Conservation (phyloP, 2,329 filamentous ascomycete species). For the Monilinia laxa region DNA sequence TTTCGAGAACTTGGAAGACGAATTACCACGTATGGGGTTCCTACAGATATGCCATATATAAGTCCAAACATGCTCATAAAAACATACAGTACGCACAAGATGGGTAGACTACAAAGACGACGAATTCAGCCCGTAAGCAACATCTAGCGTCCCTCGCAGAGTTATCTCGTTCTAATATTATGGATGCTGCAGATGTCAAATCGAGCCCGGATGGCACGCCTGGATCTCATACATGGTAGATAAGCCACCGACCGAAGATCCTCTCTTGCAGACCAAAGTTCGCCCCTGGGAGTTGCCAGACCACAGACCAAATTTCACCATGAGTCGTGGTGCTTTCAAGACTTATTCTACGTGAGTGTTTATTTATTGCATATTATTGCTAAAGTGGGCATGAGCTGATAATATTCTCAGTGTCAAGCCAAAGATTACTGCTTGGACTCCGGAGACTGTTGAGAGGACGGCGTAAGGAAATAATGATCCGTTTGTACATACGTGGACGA, state of each 20-base stretch:
- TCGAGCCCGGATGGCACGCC: constrained; percentile 96
- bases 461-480: constrained; percentile 25
- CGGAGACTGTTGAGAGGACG: constrained; percentile 40
- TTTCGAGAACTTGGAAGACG: constrained; percentile 88
- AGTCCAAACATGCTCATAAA: constrained; percentile 23
- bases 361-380: not conserved
- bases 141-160: constrained; percentile 22
- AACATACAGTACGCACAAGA: constrained; percentile 73
- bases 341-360: constrained; percentile 90
- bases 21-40: constrained; percentile 74
- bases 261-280: constrained; percentile 63
- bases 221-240: constrained; percentile 96
- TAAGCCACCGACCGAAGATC: constrained; percentile 76
- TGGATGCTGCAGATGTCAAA: constrained; percentile 59
- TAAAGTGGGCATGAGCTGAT: constrained; percentile 8
- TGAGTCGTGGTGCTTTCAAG: constrained; percentile 78
- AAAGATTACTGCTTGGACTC: constrained; percentile 56
- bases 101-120: constrained; percentile 96
- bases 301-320: constrained; percentile 72
- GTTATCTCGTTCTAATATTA: not conserved
- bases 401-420: constrained; percentile 49
- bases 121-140: constrained; percentile 71
- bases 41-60: not conserved
- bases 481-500: constrained; percentile 35
- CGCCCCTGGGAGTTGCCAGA: constrained; percentile 75